Evolutionary conservation across 768 basidiomycete genomes (phyloP).

Genomic region (Leucosporidium creatinivorum): DNA sequence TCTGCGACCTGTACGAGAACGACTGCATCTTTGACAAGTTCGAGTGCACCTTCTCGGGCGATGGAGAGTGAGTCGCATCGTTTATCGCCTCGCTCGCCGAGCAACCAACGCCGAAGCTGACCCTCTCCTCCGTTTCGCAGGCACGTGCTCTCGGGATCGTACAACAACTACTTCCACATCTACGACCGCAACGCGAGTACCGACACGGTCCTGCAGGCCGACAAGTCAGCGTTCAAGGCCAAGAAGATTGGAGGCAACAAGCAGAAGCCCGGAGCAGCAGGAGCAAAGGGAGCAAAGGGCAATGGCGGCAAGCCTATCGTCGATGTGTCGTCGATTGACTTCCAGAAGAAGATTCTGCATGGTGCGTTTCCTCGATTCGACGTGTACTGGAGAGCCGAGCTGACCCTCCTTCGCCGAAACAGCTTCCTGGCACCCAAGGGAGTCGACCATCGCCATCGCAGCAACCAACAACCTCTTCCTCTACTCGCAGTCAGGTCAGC

Average conservation of each 20-base stretch:
- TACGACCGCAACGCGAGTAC: constrained; percentile 76
- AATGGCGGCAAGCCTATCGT: constrained; percentile 70
- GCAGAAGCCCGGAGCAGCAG: constrained; percentile 40
- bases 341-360: constrained; percentile 95
- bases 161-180: constrained; percentile 99
- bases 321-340: constrained; percentile 58
- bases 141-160: constrained; percentile 95
- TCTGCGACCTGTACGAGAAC: constrained; percentile 98
- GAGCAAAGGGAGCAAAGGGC: constrained; percentile 66
- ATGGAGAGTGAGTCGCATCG: constrained; percentile 63
- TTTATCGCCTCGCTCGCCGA: too few species aligned
- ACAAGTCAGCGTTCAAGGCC: constrained; percentile 98
- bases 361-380: constrained; percentile 51
- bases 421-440: constrained; percentile 78
- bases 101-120: background rate
- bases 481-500: constrained; percentile 17
- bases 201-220: constrained; percentile 91
- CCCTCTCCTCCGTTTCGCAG: constrained; percentile 45
- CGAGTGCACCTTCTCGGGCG: constrained; percentile 95
- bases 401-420: background rate
- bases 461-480: constrained; percentile 75
- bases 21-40: constrained; percentile 99
- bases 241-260: constrained; percentile 86
- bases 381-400: constrained; percentile 34
- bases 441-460: constrained; percentile 59